Evolutionary conservation across 2,329 filamentous ascomycete genomes (phyloP), one percentile per base, ranked within the genome.

Genomic region (Exophiala dermatitidis): DNA sequence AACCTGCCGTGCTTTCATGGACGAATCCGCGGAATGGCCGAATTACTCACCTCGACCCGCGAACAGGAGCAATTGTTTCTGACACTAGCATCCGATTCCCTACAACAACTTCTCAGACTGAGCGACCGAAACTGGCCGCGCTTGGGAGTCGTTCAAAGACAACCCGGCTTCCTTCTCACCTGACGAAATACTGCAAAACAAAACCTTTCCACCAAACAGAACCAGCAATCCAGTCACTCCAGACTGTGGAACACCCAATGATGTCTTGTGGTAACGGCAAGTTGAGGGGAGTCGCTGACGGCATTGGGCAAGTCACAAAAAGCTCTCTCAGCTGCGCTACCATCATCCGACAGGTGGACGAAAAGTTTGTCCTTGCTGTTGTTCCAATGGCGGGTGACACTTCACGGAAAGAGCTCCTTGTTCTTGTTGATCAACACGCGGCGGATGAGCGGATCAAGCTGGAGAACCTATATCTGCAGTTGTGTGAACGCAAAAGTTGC

Each of bases 361-460:
- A 74, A 9, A 98, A 98, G 67, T 98, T 95, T 65, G 85, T 98
- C 10, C 71, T 98, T 29, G 51, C 52, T 3, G 32, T 50, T 0
- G 74, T 83, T 26, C 85, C 80, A 57, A 71, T 88, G 12, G 7
- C 42, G n/a, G 57, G 41, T 34, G 29, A 54, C 37, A 10, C 38
- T 28, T 36, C 29, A 19, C n/a, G 32, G 5, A 3, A 1, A 8
- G 4, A 19, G 55, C 61, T 82, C 1, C 71, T 97, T 3, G 77
- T 95, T 0, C 74, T 96, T 37, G 77, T 96, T 4, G 93, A 98
- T 64, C 93, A 98, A 65, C 93, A 98, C 66, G 93, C 93, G 0
- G 93, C 90, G 2, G 91, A 96, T 66, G 93, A 98, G 71, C 80
- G 93, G 43, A 83, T 86, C 58, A 83, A 84, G 1, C 79, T 97